Base-by-base conservation (phyloP, 2,329 filamentous ascomycete genomes). In the Stachybotrys elegans region DNA sequence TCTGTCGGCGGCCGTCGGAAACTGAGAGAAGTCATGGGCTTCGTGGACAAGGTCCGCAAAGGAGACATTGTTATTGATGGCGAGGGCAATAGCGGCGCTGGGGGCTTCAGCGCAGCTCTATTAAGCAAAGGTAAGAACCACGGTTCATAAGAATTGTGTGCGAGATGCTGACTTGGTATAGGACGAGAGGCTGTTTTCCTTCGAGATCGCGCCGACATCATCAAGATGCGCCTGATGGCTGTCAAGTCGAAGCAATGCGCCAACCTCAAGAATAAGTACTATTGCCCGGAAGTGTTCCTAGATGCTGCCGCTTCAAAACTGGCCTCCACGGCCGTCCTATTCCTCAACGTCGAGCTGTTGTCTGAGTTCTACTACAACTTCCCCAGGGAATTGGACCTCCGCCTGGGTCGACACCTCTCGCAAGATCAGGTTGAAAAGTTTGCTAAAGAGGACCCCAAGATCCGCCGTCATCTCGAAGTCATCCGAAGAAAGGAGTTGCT, bases 301-400 rank as follows among this genome's bases (percentile, higher is more conserved):
- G 91, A 98, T 58, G 90, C 94, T 4, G 93, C 95, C 2, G 91
- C 93, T 2, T 88, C 91, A 54, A 97, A 97, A 67, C 79, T 98
- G 40, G 94, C 92, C 4, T 86, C 89, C 2, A 98, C 93, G 0
- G 92, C 93, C 3, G 93, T 98, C 8, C 80, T 98, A 1, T 98
- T 98, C 74, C 78, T 98, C 22, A 96, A 98, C 58, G 93, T 97
- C 11, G 94, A 98, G 69, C 78, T 98, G 17, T 79, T 98, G 16
- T 92, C 88, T 2, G 95, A 98, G 60, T 98, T 97, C 63, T 96
- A 95, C 70, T 95, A 96, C 69, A 90, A 93, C 61, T 98, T 98
- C 66, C 93, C 93, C 1, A 81, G 93, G 31, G 90, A 96, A 61
- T 78, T 98, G 12, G 93, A 98, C 63, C 72, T 85, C 47, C 81